Evolutionary conservation across 139 green algal species (phyloP).

Genomic region (Pleodorina starrii): DNA sequence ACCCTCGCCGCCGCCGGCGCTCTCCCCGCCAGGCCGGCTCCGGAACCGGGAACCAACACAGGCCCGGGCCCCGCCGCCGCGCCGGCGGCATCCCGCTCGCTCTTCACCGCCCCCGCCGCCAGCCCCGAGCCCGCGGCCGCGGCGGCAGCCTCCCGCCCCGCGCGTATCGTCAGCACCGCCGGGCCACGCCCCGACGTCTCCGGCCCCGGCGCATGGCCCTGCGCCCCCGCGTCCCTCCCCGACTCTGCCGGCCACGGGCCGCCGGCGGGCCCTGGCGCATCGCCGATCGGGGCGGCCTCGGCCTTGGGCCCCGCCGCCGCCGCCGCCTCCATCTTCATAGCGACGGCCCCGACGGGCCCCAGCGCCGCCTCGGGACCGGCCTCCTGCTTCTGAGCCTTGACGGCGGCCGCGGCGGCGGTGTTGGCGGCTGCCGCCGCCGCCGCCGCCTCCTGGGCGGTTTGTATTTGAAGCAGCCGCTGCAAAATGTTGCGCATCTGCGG

Average conservation of each 20-base stretch:
- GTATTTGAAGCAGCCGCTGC: slow-evolving; percentile 27
- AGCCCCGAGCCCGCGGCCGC: background rate
- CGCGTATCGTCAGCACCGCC: background rate
- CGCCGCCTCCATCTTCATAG: background rate
- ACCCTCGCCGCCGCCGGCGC: too few species aligned
- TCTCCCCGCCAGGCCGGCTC: too few species aligned
- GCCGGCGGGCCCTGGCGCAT: too few species aligned
- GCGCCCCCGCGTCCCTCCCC: background rate
- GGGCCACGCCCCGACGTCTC: too few species aligned
- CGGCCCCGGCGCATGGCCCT: background rate
- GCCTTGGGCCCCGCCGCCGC: background rate
- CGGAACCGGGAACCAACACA: too few species aligned
- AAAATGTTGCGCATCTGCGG: slow-evolving; percentile 32
- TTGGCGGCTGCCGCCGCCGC: background rate
- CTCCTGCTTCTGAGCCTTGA: background rate
- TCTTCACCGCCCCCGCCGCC: background rate
- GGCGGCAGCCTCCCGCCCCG: background rate
- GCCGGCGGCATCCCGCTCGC: background rate
- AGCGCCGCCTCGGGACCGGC: too few species aligned
- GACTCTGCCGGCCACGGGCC: background rate
- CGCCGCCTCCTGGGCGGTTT: background rate
- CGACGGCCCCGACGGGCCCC: too few species aligned
- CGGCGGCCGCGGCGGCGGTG: background rate
- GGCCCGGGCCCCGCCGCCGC: background rate
- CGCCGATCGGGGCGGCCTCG: too few species aligned